A percentile compares a stretch with the other conserved stretches of the same genome.
phyloP scores from a whole-genome alignment of 2,329 filamentous ascomycete genomes.

The Ceratocystiopsis sp. region DNA sequence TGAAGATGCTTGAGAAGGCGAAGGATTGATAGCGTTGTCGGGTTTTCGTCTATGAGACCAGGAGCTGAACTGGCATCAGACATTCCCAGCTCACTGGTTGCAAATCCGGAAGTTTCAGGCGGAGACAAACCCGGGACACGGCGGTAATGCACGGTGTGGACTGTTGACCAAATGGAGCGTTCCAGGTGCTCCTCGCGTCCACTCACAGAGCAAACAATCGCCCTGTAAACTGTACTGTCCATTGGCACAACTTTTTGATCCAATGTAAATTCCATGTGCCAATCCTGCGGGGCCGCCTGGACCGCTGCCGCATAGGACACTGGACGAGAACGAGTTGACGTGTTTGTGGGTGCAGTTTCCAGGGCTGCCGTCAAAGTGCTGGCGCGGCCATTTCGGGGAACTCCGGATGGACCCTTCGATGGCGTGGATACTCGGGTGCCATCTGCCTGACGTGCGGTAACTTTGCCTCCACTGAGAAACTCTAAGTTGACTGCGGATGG shows the following conservation, averaged over 20 bases:
- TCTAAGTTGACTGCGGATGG: slow-evolving; percentile 85
- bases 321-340: slow-evolving; percentile 43
- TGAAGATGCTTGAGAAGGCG: slow-evolving; percentile 80
- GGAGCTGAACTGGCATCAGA: slow-evolving; percentile 32
- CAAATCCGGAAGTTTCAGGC: slow-evolving; percentile 49
- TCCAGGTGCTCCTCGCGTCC: slow-evolving; percentile 45
- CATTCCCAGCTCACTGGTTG: background rate
- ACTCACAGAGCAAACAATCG: slow-evolving; percentile 51
- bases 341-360: slow-evolving; percentile 26
- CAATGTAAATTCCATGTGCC: slow-evolving; percentile 93
- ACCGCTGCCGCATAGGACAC: slow-evolving; percentile 76
- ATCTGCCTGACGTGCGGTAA: slow-evolving; percentile 83
- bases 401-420: slow-evolving; percentile 34
- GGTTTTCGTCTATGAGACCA: slow-evolving; percentile 64
- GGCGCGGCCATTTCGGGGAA: slow-evolving; percentile 15
- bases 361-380: slow-evolving; percentile 21
- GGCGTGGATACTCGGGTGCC: slow-evolving; percentile 76
- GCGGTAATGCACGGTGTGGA: slow-evolving; percentile 85
- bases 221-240: slow-evolving; percentile 90
- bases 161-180: slow-evolving; percentile 74
- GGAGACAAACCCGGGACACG: slow-evolving; percentile 71
- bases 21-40: slow-evolving; percentile 73
- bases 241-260: slow-evolving; percentile 70
- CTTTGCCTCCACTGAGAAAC: slow-evolving; percentile 67
- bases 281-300: slow-evolving; percentile 69